phyloP scores from a whole-genome alignment of 345 rosid genomes.

The Eutrema japonicum region DNA sequence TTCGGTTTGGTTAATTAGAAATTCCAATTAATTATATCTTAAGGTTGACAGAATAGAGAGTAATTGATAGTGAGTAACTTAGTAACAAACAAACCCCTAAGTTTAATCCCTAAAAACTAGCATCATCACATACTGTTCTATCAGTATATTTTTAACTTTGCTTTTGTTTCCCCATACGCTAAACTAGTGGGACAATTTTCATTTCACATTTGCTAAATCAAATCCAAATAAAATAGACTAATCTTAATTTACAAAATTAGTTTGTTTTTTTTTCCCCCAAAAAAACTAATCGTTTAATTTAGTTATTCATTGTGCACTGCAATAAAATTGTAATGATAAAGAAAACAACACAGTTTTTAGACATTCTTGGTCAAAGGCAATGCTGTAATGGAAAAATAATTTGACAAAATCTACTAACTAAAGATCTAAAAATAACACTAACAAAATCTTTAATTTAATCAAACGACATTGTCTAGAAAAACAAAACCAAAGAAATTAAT shows the following conservation, averaged over 20 bases:
- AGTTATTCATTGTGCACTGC: too few species aligned
- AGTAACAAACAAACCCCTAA: conserved; percentile 15
- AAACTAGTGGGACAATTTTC: conserved; percentile 22
- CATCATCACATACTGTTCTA: conserved; percentile 35
- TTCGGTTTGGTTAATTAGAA: background rate
- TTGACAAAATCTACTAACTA: too few species aligned
- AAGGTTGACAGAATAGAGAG: background rate
- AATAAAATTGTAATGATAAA: too few species aligned
- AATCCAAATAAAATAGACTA: conserved; percentile 5
- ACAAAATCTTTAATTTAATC: background rate
- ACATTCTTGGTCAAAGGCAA: too few species aligned
- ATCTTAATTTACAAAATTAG: conserved; percentile 23
- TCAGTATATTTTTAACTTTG: conserved; percentile 17
- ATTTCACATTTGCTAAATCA: conserved; percentile 38
- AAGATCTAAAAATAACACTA: too few species aligned
- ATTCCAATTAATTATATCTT: background rate
- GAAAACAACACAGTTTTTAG: too few species aligned
- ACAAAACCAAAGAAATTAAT: too few species aligned
- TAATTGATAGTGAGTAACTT: background rate
- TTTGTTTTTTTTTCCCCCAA: background rate
- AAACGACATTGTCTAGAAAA: too few species aligned
- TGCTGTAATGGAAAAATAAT: too few species aligned
- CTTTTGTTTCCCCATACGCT: conserved; percentile 14
- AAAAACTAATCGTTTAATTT: too few species aligned
- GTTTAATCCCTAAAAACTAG: conserved; percentile 38